Evolutionary conservation across 768 basidiomycete genomes (phyloP), one percentile per base, ranked within the genome.

Genomic region (Pleurotus tuoliensis): DNA sequence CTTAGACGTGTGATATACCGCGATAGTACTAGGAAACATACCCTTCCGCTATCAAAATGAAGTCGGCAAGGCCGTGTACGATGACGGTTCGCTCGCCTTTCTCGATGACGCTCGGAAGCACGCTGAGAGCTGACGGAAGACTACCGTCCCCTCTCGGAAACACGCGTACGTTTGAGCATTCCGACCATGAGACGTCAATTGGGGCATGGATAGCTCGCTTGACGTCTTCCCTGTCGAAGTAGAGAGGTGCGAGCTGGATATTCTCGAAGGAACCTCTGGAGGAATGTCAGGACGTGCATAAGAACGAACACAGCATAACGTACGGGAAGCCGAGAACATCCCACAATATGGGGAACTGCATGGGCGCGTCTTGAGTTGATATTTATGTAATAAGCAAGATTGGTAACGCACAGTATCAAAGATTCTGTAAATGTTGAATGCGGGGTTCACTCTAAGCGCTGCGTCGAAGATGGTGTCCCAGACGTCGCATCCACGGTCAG

Each of bases 281-380:
- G 27, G 39, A 24, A 20, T 38, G 39, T 30, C 5, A 5, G 44
- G 20, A 55, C 24, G 44, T 15, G 46, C 47, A 15, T 4, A 13
- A 24, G 3, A 16, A 44, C 9, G 37, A 49, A 30, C 4, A 57
- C 46, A 16, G 37, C 48, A 30, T 8, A 1, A 66, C 82, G 34
- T 62, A 87, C 83, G 88, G 88, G 78, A 87, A 90, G n/a, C 88
- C 88, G 27, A 90, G 83, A 4, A 90, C 87, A 58, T 90, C 88
- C 88, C 87, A 90, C 11, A 86, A 71, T 41, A 87, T 75, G 0
- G 88, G 89, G 68, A 73, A 88, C 61, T 60, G 20, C 5, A 16
- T 18, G 12, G 76, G 44, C 9, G 4, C 25, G 13, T 34, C 30
- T 11, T 34, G 8, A 34, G 45, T 9, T 3, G 56, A 27, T 63